Percentiles rank a stretch among this genome's conserved stretches.
phyloP scores from a whole-genome alignment of 1,284 basidiomycete genomes.

The Leccinum ambiguum region DNA sequence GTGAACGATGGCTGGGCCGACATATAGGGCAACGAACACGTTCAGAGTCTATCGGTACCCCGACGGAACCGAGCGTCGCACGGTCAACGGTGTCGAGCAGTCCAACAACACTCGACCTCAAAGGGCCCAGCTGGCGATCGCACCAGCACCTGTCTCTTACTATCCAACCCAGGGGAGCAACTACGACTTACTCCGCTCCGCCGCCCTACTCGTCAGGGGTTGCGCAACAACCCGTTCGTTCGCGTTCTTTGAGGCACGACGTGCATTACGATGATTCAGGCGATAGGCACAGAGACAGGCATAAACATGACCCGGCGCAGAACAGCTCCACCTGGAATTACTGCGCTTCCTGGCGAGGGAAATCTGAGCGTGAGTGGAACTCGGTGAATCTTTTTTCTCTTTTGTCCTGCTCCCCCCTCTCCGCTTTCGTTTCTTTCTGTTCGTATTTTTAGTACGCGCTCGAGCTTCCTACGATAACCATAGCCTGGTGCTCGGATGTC shows the following conservation, averaged over 20 bases:
- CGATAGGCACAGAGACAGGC: slow-evolving; percentile 18
- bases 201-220: slow-evolving; percentile 25
- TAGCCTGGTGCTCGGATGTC: not conserved
- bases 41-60: slow-evolving; percentile 53
- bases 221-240: slow-evolving; percentile 17
- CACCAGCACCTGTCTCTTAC: slow-evolving; percentile 3
- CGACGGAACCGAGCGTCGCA: slow-evolving; percentile 62
- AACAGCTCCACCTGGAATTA: slow-evolving; percentile 14
- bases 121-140: slow-evolving; percentile 15
- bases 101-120: slow-evolving; percentile 16
- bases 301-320: slow-evolving; percentile 6
- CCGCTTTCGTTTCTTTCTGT: not conserved
- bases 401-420: not conserved
- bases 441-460: not conserved
- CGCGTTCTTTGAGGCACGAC: slow-evolving; percentile 23
- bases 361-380: not conserved
- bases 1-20: slow-evolving; percentile 5
- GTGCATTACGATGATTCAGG: slow-evolving; percentile 11
- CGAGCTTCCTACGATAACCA: slow-evolving; percentile 13
- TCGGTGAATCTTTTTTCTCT: not conserved
- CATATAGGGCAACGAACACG: slow-evolving; percentile 70
- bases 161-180: slow-evolving; percentile 6
- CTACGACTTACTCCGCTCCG: slow-evolving; percentile 8
- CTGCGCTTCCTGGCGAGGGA: slow-evolving; percentile 18
- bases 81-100: slow-evolving; percentile 72